Conservation (phyloP, 139 green algal genomes). For the Gonium pectorale region DNA sequence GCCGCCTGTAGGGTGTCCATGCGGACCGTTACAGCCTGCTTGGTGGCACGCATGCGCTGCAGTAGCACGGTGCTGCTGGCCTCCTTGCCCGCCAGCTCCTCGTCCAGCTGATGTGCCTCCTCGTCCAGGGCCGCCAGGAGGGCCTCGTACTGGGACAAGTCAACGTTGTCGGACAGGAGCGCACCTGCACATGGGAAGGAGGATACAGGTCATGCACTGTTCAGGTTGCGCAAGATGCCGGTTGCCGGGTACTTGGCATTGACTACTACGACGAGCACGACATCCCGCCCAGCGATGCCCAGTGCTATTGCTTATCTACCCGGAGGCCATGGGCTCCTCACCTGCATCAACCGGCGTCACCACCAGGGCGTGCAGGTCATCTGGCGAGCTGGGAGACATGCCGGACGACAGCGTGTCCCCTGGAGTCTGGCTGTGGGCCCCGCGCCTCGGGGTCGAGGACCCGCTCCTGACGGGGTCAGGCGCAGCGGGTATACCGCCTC, state of each 20-base stretch:
- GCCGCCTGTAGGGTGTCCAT: slow-evolving; percentile 12
- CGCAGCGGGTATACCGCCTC: background rate
- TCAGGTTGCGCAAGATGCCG: too few species aligned
- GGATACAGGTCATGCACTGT: too few species aligned
- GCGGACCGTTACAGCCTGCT: slow-evolving; percentile 2
- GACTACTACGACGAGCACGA: too few species aligned
- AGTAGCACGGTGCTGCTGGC: slow-evolving; percentile 10
- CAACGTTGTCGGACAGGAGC: background rate
- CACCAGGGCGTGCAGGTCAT: slow-evolving; percentile 19
- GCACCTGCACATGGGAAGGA: slow-evolving; percentile 2
- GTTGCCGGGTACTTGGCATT: too few species aligned
- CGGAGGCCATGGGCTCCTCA: too few species aligned
- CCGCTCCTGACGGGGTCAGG: background rate
- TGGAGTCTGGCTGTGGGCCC: too few species aligned
- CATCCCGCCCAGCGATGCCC: too few species aligned
- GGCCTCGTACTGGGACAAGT: slow-evolving; percentile 38
- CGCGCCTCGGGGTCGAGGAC: too few species aligned
- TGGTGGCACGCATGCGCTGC: slow-evolving; percentile 23
- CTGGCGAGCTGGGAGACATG: too few species aligned
- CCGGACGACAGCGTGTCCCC: too few species aligned
- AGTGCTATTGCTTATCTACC: too few species aligned
- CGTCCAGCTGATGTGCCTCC: slow-evolving; percentile 36
- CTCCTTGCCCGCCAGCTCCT: slow-evolving; percentile 45
- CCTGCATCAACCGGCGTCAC: slow-evolving; percentile 15
- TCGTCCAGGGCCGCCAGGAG: slow-evolving; percentile 45